Percentiles rank a stretch among this genome's conserved stretches.
Evolutionary conservation across 495 filamentous ascomycete genomes (phyloP).

Genomic region (Xylaria acuta): DNA sequence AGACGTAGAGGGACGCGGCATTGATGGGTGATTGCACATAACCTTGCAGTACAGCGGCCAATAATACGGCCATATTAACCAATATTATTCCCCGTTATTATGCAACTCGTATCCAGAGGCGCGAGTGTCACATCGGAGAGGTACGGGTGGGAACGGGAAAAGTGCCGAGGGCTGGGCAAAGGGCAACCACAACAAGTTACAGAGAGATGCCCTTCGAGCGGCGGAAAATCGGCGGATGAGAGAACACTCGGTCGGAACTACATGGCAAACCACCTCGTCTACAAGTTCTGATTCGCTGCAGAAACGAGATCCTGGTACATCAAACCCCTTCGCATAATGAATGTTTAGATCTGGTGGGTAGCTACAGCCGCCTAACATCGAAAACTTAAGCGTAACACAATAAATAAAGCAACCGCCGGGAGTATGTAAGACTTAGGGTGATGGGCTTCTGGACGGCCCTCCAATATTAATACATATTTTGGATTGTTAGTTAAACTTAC

Average conservation of each 20-base stretch:
- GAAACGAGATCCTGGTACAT: not conserved
- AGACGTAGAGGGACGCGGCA: not conserved
- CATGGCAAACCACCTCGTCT: not conserved
- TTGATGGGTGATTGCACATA: not conserved
- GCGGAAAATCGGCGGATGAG: not conserved
- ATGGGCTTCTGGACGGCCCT: too few species aligned
- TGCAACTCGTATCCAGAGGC: not conserved
- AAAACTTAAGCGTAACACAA: not conserved
- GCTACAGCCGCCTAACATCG: not conserved
- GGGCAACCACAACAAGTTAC: not conserved
- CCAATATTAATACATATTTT: too few species aligned
- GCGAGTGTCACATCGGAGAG: not conserved
- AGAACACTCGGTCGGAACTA: too few species aligned
- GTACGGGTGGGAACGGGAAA: not conserved
- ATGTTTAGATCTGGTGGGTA: not conserved
- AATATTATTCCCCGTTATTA: not conserved
- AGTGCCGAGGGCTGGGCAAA: not conserved
- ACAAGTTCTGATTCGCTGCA: not conserved
- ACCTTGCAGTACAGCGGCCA: not conserved
- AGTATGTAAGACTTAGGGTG: too few species aligned
- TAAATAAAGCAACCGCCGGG: not conserved
- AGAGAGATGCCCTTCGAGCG: not conserved
- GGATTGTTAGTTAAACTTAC: too few species aligned
- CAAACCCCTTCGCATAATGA: not conserved
- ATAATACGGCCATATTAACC: not conserved